phyloP scores from a whole-genome alignment of 257 asterid species.

The Nicotiana sylvestris region DNA sequence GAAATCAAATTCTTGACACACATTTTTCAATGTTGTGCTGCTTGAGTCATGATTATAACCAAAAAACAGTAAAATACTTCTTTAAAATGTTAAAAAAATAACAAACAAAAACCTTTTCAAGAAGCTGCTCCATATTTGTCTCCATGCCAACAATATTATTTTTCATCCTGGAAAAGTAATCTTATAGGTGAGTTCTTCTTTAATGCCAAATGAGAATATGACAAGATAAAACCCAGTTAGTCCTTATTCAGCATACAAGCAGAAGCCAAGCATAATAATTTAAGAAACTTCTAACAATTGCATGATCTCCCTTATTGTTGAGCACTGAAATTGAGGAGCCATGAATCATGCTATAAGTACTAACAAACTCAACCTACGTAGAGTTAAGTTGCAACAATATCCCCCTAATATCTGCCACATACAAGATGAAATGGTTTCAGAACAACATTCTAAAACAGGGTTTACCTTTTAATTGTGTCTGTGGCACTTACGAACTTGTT shows the following conservation, averaged over 20 bases:
- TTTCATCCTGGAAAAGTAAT: constrained; percentile 67
- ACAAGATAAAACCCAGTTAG: neutral
- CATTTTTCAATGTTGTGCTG: neutral
- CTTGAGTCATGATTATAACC: neutral
- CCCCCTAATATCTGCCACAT: neutral
- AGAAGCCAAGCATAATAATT: neutral
- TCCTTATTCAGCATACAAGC: neutral
- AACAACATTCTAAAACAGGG: constrained; percentile 9
- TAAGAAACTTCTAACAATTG: neutral
- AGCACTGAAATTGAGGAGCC: neutral
- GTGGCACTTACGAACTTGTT: constrained; percentile 98
- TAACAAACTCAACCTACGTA: neutral
- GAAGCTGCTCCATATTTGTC: constrained; percentile 97
- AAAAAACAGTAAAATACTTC: neutral
- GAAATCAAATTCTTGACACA: neutral
- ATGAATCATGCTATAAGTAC: constrained; percentile 1
- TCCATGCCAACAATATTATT: constrained; percentile 96
- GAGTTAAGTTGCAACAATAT: constrained; percentile 7
- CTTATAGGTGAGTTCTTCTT: neutral
- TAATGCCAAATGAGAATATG: constrained; percentile 5
- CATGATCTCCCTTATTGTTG: neutral
- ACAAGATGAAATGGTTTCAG: neutral
- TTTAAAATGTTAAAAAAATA: neutral
- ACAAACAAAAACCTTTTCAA: constrained; percentile 76
- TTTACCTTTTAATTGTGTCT: constrained; percentile 88